phyloP scores from a whole-genome alignment of 306 rosid genomes.

The Ziziphus jujuba region DNA sequence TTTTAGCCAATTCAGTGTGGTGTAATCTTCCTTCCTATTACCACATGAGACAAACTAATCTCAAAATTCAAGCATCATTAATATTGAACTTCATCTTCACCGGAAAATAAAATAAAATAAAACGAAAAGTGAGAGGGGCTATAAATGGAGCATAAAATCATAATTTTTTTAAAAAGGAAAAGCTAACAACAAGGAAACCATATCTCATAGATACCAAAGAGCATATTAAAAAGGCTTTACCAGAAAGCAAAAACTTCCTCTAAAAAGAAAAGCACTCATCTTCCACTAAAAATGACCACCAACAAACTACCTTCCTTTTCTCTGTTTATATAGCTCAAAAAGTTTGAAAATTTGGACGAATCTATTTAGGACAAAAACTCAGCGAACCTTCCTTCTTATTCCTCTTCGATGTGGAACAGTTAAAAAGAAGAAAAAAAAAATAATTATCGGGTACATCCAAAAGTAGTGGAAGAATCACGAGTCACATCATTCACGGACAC shows the following conservation, averaged over 20 bases:
- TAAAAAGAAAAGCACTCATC: constrained; percentile 3
- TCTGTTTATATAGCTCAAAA: not conserved
- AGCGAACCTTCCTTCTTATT: constrained; percentile 9
- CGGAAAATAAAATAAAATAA: not conserved
- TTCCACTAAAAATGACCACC: not conserved
- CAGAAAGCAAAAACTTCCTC: constrained; percentile 22
- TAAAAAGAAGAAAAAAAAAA: not conserved
- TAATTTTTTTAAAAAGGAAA: not conserved
- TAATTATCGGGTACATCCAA: not conserved
- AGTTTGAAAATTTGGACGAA: constrained; percentile 11
- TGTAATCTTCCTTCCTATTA: too few species aligned
- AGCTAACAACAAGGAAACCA: not conserved
- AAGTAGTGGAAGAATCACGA: constrained; percentile 9
- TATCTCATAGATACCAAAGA: not conserved
- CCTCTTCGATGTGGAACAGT: not conserved
- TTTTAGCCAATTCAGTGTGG: too few species aligned
- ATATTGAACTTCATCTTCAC: not conserved
- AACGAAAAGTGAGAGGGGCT: not conserved
- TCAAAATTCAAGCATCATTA: too few species aligned
- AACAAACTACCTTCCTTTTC: not conserved
- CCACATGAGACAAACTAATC: too few species aligned
- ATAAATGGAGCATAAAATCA: not conserved
- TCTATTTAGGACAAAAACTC: not conserved
- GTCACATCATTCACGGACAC: constrained; percentile 2
- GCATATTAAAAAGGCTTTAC: constrained; percentile 7